Conservation (phyloP, 106 monocot genomes). For the Platanthera guangdongensis region DNA sequence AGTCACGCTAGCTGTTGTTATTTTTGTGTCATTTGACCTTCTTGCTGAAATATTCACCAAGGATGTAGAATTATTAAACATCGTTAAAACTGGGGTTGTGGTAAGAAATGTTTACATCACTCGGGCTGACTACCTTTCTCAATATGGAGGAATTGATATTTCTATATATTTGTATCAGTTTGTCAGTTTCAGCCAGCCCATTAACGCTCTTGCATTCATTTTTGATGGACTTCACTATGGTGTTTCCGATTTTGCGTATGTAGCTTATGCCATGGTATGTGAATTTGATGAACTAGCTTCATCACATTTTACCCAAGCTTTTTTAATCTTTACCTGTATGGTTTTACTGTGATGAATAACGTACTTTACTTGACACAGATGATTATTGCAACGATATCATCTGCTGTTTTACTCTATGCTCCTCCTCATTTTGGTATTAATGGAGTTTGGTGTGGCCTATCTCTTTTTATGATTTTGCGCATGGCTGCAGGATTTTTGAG, state of each 20-base stretch:
- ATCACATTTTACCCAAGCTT: conserved; percentile 7
- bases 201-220: conserved; percentile 91
- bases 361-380: conserved; percentile 31
- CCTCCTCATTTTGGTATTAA: conserved; percentile 64
- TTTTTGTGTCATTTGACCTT: conserved; percentile 63
- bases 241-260: conserved; percentile 91
- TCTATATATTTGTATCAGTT: conserved; percentile 42
- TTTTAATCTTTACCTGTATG: background rate
- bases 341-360: conserved; percentile 1
- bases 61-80: conserved; percentile 63
- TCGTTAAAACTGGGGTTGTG: conserved; percentile 66
- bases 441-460: conserved; percentile 95
- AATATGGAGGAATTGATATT: background rate
- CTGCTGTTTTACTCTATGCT: conserved; percentile 60
- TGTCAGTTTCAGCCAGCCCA: conserved; percentile 91
- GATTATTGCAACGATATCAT: conserved; percentile 63
- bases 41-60: conserved; percentile 77
- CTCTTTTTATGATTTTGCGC: conserved; percentile 82
- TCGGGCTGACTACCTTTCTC: background rate
- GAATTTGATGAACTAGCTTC: background rate
- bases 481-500: conserved; percentile 69
- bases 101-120: conserved; percentile 26
- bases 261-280: conserved; percentile 78
- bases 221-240: conserved; percentile 99
- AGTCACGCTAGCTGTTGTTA: conserved; percentile 47